Conservation (phyloP, 2,329 filamentous ascomycete genomes). For the Colletotrichum destructivum region DNA sequence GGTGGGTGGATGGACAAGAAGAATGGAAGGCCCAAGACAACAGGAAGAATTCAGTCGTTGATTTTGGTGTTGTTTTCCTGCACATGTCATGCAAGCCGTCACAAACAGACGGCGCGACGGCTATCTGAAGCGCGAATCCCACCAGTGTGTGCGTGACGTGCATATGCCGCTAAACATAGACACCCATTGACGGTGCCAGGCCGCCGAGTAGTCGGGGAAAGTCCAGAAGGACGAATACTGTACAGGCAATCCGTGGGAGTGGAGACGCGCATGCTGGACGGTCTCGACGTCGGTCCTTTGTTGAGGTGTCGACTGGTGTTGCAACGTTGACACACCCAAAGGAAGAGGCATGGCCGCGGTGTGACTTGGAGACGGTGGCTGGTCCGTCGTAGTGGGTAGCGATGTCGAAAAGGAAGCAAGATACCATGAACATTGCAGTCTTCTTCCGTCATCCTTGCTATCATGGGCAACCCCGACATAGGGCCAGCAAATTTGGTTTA, state of each 20-base stretch:
- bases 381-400: background rate
- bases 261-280: conserved; percentile 23
- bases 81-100: conserved; percentile 33
- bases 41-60: conserved; percentile 12
- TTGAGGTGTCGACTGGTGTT: conserved; percentile 12
- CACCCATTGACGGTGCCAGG: conserved; percentile 37
- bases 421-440: conserved; percentile 24
- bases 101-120: conserved; percentile 38
- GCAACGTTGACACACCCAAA: conserved; percentile 15
- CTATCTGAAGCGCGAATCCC: conserved; percentile 40
- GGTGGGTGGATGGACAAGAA: background rate
- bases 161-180: conserved; percentile 43
- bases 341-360: conserved; percentile 14
- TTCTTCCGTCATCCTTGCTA: conserved; percentile 24
- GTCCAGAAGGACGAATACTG: conserved; percentile 22
- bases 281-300: conserved; percentile 23
- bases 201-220: conserved; percentile 32
- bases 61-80: conserved; percentile 29
- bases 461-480: conserved; percentile 11
- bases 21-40: conserved; percentile 7
- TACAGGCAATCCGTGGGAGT: conserved; percentile 30
- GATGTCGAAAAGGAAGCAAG: conserved; percentile 23
- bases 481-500: conserved; percentile 19
- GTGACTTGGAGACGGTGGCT: conserved; percentile 5
- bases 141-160: conserved; percentile 43